Conservation (phyloP, 129 eudicot species). For the Tagetes patula region DNA sequence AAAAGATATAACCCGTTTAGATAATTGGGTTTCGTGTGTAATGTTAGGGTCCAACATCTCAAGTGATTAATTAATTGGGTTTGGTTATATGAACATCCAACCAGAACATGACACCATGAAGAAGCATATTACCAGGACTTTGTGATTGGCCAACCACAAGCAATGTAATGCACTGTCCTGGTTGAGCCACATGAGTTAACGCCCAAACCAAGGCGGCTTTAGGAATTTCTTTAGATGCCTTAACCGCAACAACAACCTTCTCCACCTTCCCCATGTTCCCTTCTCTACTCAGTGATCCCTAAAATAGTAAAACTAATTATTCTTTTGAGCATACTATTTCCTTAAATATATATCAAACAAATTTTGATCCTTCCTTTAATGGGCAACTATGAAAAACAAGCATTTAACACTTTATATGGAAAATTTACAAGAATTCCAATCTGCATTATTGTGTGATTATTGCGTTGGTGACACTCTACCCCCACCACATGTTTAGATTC, state of each 20-base stretch:
- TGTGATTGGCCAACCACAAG: conserved; percentile 78
- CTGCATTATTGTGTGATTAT: conserved; percentile 25
- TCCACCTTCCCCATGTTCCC: conserved; percentile 56
- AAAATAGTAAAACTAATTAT: not conserved
- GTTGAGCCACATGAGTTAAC: conserved; percentile 92
- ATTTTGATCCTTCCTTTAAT: not conserved
- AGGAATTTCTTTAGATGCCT: conserved; percentile 81
- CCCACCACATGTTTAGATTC: conserved; percentile 40
- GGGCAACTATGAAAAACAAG: conserved; percentile 15
- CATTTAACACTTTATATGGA: conserved; percentile 6
- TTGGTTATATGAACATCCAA: not conserved
- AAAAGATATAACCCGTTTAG: not conserved
- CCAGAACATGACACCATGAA: not conserved
- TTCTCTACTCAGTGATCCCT: conserved; percentile 45
- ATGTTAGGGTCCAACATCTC: not conserved
- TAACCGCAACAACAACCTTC: conserved; percentile 90
- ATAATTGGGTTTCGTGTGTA: not conserved
- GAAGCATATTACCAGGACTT: conserved; percentile 50
- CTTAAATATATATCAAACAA: not conserved
- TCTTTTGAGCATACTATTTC: not conserved
- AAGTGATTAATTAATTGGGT: not conserved
- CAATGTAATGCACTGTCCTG: conserved; percentile 85
- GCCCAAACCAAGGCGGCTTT: conserved; percentile 94
- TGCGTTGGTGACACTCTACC: conserved; percentile 22
- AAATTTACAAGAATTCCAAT: conserved; percentile 5